phyloP scores from a whole-genome alignment of 257 asterid species.

The Solanum dulcamara region DNA sequence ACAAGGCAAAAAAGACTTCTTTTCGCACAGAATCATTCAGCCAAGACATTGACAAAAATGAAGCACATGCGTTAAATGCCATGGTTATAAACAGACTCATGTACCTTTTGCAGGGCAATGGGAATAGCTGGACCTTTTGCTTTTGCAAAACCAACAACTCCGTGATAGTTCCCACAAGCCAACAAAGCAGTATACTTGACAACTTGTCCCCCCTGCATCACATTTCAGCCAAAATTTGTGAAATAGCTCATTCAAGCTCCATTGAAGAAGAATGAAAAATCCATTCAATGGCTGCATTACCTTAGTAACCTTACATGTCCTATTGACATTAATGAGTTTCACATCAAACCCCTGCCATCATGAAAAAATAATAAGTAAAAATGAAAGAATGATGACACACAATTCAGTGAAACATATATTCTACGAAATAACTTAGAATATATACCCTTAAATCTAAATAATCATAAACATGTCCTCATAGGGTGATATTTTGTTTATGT shows the following conservation, averaged over 20 bases:
- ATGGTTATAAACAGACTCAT: neutral
- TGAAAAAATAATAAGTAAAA: slow-evolving; percentile 1
- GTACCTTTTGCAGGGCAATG: slow-evolving; percentile 82
- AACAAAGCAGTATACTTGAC: slow-evolving; percentile 73
- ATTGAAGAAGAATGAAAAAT: neutral
- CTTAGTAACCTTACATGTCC: slow-evolving; percentile 88
- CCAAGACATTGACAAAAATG: neutral
- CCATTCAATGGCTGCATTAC: slow-evolving; percentile 25
- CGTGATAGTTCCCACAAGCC: slow-evolving; percentile 94
- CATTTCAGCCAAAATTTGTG: slow-evolving; percentile 4
- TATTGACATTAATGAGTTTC: slow-evolving; percentile 73
- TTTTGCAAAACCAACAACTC: slow-evolving; percentile 89
- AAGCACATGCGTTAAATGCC: neutral
- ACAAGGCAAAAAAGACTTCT: neutral
- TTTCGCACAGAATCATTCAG: neutral
- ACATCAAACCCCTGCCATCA: slow-evolving; percentile 83
- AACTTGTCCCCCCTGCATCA: slow-evolving; percentile 76
- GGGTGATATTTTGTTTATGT: neutral
- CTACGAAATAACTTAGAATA: neutral
- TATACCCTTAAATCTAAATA: neutral
- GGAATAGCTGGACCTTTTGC: slow-evolving; percentile 83
- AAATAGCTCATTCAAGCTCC: neutral
- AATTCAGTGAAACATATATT: neutral
- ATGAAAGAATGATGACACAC: neutral
- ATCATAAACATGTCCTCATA: neutral